phyloP scores from a whole-genome alignment of 106 monocot genomes.

The Iris macrosiphon region DNA sequence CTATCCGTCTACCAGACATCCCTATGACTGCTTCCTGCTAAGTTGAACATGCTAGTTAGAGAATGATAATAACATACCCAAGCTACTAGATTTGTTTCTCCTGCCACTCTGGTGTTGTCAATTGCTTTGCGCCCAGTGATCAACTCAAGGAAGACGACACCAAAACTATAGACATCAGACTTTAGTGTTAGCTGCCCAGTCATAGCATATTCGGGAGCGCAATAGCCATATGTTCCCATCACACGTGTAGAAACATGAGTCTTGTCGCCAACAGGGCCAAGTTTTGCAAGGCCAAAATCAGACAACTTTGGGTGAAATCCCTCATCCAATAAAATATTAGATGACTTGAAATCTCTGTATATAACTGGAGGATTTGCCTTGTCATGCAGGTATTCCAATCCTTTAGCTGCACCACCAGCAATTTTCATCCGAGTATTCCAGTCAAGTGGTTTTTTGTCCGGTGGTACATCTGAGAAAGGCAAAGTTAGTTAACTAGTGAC shows the following conservation, averaged over 20 bases:
- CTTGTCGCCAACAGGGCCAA: not conserved
- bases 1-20: too few relatives aligned
- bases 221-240: conserved; percentile 1
- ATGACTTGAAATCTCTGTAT: not conserved
- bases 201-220: not conserved
- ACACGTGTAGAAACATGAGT: conserved; percentile 1
- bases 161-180: not conserved
- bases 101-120: not conserved
- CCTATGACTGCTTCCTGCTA: too few relatives aligned
- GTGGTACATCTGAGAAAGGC: not conserved
- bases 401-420: not conserved
- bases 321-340: not conserved
- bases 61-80: too few relatives aligned
- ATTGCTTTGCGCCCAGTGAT: not conserved
- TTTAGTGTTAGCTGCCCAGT: not conserved
- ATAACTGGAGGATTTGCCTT: not conserved
- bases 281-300: conserved; percentile 1
- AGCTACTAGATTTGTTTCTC: not conserved
- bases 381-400: not conserved
- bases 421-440: conserved; percentile 1
- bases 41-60: too few relatives aligned
- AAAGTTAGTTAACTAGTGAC: too few relatives aligned
- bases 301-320: not conserved
- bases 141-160: not conserved
- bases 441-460: not conserved